Percentiles rank a stretch among this genome's conserved stretches.
Conservation (phyloP, 163 green algal species). For the Scenedesmus sp. region DNA sequence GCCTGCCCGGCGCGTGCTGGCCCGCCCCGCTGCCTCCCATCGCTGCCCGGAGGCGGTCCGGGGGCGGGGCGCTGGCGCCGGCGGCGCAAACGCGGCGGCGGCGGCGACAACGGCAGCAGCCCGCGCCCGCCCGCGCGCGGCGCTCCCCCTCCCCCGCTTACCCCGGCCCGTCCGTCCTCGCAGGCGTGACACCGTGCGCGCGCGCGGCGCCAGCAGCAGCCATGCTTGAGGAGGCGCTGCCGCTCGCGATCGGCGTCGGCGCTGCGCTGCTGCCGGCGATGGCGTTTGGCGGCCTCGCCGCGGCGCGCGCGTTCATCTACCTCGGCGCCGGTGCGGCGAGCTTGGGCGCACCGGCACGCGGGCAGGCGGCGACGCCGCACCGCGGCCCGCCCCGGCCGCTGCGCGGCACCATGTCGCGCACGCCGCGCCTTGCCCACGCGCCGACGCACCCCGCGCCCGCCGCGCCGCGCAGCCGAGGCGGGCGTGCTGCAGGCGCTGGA, state of each 20-base stretch:
- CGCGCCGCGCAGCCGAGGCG: slow-evolving; percentile 14
- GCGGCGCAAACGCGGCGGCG: too few relatives aligned
- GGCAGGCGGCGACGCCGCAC: background rate
- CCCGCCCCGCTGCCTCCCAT: too few relatives aligned
- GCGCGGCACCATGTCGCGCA: too few relatives aligned
- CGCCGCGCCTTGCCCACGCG: background rate
- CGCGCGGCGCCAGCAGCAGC: background rate
- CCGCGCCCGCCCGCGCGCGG: too few relatives aligned
- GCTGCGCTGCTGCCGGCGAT: slow-evolving; percentile 41
- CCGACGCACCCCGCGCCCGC: background rate
- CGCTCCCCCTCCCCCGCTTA: background rate
- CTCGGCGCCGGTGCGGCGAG: slow-evolving; percentile 30
- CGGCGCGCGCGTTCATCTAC: slow-evolving; percentile 29
- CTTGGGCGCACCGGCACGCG: background rate
- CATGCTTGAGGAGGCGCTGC: slow-evolving; percentile 50
- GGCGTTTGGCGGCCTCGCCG: slow-evolving; percentile 42
- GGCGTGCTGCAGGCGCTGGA: slow-evolving; percentile 34
- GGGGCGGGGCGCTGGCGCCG: too few relatives aligned
- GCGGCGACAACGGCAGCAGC: too few relatives aligned
- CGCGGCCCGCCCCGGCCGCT: too few relatives aligned
- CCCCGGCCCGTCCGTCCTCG: background rate
- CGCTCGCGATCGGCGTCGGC: slow-evolving; percentile 40
- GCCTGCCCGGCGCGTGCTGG: too few relatives aligned
- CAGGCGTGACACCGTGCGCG: background rate
- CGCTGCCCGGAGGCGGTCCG: too few relatives aligned